These are phyloP conservation scores for Rosa rugosa DNA, from an alignment of 306 rosid species.

Conservation along the genomic window DNA sequence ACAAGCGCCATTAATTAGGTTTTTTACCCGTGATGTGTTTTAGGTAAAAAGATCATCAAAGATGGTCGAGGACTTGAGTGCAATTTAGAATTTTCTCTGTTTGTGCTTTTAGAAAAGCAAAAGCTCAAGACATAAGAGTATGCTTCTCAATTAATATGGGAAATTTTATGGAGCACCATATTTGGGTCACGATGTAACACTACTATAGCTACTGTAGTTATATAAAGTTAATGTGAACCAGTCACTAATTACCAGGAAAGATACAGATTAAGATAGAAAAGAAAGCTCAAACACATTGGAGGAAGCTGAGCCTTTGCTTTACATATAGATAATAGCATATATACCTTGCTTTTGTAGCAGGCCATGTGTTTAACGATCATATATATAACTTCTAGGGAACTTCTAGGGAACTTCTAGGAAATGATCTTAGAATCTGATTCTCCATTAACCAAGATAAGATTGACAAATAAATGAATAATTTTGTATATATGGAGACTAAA, in stretches of 20 bases:
- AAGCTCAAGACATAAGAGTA: neutral
- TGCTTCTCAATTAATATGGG: neutral
- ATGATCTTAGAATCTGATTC: constrained; percentile 8
- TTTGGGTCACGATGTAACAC: neutral
- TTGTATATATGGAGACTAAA: neutral
- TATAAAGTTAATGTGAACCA: neutral
- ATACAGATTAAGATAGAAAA: neutral
- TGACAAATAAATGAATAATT: neutral
- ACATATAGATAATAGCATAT: neutral
- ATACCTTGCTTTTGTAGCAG: constrained; percentile 4
- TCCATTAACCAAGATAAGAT: neutral
- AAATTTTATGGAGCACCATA: neutral
- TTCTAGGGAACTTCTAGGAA: neutral
- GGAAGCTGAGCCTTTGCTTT: neutral
- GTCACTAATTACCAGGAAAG: neutral
- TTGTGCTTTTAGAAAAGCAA: neutral
- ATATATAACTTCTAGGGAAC: neutral
- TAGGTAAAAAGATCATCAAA: neutral
- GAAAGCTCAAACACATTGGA: neutral
- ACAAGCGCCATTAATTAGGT: neutral
- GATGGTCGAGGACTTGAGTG: neutral
- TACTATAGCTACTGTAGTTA: neutral
- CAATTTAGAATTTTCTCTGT: neutral
- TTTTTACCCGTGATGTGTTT: neutral
- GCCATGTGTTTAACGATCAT: neutral